Evolutionary conservation across 805 yeast genomes (phyloP).

Genomic region (Candida peoriensis): DNA sequence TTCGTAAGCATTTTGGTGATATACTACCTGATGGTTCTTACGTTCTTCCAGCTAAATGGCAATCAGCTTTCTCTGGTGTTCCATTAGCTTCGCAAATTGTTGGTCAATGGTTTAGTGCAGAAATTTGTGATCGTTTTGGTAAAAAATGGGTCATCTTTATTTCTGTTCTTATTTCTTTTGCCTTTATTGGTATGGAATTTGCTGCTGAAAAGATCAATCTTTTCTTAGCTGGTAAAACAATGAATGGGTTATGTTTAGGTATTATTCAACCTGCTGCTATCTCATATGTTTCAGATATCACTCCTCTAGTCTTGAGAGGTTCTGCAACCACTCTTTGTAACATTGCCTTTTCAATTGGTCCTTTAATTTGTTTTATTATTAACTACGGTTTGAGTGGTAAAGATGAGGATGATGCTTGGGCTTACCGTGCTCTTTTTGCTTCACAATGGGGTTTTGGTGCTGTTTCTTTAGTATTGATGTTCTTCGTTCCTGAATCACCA

Average conservation of each 20-base stretch:
- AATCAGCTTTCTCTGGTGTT: slow-evolving; percentile 33
- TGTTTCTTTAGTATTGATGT: slow-evolving; percentile 24
- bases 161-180: slow-evolving; percentile 25
- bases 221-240: slow-evolving; percentile 35
- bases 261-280: slow-evolving; percentile 31
- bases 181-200: slow-evolving; percentile 35
- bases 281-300: slow-evolving; percentile 36
- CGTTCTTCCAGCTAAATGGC: slow-evolving; percentile 38
- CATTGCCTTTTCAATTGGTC: slow-evolving; percentile 34
- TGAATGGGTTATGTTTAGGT: slow-evolving; percentile 38
- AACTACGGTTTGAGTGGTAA: slow-evolving; percentile 15
- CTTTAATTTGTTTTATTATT: slow-evolving; percentile 30
- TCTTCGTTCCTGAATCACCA: slow-evolving; percentile 38
- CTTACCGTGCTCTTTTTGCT: slow-evolving; percentile 32
- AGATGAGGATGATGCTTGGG: slow-evolving; percentile 13
- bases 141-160: slow-evolving; percentile 28
- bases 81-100: slow-evolving; percentile 27
- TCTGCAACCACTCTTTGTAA: slow-evolving; percentile 33
- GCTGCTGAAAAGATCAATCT: slow-evolving; percentile 31
- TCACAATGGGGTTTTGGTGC: slow-evolving; percentile 16
- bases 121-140: slow-evolving; percentile 30
- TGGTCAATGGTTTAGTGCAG: slow-evolving; percentile 21
- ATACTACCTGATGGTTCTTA: slow-evolving; percentile 24
- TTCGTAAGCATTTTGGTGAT: slow-evolving; percentile 31
- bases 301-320: slow-evolving; percentile 35